Percentiles rank a stretch among this genome's conserved stretches.
Evolutionary conservation across 331 rosid species (phyloP).

Genomic region (Erythrophleum ivorense): DNA sequence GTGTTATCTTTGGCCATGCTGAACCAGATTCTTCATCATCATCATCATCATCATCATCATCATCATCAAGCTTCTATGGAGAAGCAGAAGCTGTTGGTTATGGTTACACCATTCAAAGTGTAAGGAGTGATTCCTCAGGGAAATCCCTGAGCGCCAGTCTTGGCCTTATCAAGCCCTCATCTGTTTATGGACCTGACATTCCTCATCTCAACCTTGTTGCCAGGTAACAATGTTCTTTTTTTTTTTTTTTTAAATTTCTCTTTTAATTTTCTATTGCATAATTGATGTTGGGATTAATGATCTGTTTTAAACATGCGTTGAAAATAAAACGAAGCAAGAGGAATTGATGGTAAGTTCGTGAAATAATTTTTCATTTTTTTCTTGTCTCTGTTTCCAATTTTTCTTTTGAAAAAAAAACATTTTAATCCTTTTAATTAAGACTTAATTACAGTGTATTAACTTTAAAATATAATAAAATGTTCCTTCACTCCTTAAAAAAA

Average conservation of each 20-base stretch:
- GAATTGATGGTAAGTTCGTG: background rate
- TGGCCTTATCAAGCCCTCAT: slow-evolving; percentile 55
- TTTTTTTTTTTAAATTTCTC: no score
- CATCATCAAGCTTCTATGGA: background rate
- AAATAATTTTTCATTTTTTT: background rate
- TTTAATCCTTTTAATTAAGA: no score
- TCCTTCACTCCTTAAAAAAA: no score
- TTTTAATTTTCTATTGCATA: no score
- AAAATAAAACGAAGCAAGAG: background rate
- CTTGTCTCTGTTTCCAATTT: background rate
- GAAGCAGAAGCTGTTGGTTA: slow-evolving; percentile 38
- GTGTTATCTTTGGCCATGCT: background rate
- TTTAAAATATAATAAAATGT: no score
- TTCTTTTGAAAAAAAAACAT: no score
- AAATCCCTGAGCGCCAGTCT: slow-evolving; percentile 62
- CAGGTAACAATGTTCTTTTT: slow-evolving; percentile 45
- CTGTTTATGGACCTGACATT: slow-evolving; percentile 70
- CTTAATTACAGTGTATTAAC: no score
- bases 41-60: background rate
- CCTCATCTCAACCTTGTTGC: slow-evolving; percentile 56
- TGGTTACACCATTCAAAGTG: slow-evolving; percentile 60
- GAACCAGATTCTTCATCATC: slow-evolving; percentile 8
- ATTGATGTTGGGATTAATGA: no score
- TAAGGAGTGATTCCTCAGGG: slow-evolving; percentile 19
- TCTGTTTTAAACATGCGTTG: no score